phyloP scores from a whole-genome alignment of 108 stramenopile species.

The Nitzschia sp. region DNA sequence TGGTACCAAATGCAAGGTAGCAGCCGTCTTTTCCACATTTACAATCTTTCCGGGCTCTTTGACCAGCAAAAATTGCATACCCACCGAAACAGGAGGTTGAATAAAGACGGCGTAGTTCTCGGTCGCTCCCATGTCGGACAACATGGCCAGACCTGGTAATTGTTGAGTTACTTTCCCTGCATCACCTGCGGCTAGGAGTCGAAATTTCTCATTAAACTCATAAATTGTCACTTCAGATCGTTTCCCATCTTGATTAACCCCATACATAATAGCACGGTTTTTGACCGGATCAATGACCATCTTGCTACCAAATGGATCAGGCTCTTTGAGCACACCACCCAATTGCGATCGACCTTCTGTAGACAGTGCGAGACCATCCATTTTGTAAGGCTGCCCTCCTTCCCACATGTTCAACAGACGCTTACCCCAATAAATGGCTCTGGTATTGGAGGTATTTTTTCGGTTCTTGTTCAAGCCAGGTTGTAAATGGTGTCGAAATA shows the following conservation, averaged over 20 bases:
- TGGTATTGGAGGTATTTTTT: conserved; percentile 82
- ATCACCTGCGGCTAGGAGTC: conserved; percentile 42
- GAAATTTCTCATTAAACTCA: conserved; percentile 81
- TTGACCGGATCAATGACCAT: conserved; percentile 57
- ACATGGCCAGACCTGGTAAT: conserved; percentile 71
- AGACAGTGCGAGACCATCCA: conserved; percentile 72
- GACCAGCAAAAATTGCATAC: conserved; percentile 72
- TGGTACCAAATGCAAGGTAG: conserved; percentile 63
- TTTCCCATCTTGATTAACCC: conserved; percentile 47
- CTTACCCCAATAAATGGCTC: conserved; percentile 76
- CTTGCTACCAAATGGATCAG: conserved; percentile 62
- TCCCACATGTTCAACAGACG: conserved; percentile 75
- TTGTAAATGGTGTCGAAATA: conserved; percentile 77
- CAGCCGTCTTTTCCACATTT: conserved; percentile 25
- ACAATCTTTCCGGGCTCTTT: conserved; percentile 76
- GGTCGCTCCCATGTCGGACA: conserved; percentile 78
- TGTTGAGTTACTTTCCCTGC: conserved; percentile 47
- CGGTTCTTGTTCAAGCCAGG: conserved; percentile 78
- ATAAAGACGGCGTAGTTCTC: conserved; percentile 78
- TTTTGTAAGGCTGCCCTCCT: conserved; percentile 82
- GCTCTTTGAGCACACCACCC: conserved; percentile 76
- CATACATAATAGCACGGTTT: conserved; percentile 74
- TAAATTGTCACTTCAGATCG: conserved; percentile 63
- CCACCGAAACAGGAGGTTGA: conserved; percentile 57
- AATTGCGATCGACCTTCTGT: conserved; percentile 81